Base-by-base conservation (phyloP, 148 eudicot genomes). In the Pouteria glomerata region DNA sequence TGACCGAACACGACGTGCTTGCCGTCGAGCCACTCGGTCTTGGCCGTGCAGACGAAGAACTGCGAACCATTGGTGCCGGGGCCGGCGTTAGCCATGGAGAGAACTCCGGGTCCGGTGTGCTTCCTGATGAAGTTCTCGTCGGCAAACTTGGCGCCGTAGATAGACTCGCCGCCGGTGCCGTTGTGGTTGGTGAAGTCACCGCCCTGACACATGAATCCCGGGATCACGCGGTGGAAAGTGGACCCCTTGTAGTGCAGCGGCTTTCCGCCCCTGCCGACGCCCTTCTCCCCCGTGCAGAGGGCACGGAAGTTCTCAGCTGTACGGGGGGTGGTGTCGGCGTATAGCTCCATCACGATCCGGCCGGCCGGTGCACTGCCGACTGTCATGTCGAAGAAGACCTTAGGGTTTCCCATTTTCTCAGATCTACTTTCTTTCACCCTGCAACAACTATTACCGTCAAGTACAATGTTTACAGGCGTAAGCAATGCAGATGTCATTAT, bases 11-110 rank as follows among this genome's bases (percentile, higher is more conserved):
- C 96, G 18, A 84, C 87, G 66, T 88, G 96, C 78, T 84, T 88
- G 6, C 92, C 92, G 42, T 90, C 86, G 4, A 90, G 79, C 96
- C 96, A 90, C 39, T 78, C 53, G 11, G 97, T 92, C 83, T 75
- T 78, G 0, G 84, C 82, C 0, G 97, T 92, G 69, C 95, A 87
- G 63, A 90, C 69, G 56, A 90, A 90, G 75, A 90, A 90, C 85
- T 90, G 93, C 0, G 93, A 88, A 21, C 96, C 96, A 62, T 90
- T 90, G 12, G 89, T 90, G 14, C 79, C 74, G 0, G 86, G 86
- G 0, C 96, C 96, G 0, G 93, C 79, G 48, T 88, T 90, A 0
- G 96, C 96, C 96, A 90, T 90, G 13, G 96, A 90, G 24, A 90
- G 82, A 12, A 85, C 68, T 1, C 96, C 90, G 0, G 96, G 88